A percentile compares a stretch with the other conserved stretches of the same genome.
These are phyloP conservation scores for Cyclotella sp. DNA, from an alignment of 108 stramenopile species.

Conservation along the genomic window DNA sequence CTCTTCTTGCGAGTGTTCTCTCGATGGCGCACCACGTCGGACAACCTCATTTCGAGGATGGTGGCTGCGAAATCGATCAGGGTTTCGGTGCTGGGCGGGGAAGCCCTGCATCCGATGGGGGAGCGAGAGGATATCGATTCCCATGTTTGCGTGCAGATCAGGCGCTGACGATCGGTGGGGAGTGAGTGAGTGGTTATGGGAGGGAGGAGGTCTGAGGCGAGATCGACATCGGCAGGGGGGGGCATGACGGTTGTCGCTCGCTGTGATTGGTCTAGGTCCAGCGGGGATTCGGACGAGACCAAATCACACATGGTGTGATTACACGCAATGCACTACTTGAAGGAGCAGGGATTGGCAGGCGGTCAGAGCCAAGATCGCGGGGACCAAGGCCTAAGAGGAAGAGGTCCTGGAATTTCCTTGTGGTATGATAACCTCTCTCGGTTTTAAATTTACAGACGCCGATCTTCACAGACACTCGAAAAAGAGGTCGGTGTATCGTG, in stretches of 20 bases:
- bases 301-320: constrained; percentile 1
- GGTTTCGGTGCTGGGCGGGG: constrained; percentile 31
- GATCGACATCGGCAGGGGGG: neutral
- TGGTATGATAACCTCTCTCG: too few relatives aligned
- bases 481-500: too few relatives aligned
- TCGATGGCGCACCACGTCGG: constrained; percentile 45
- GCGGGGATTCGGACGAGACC: neutral
- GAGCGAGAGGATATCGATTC: constrained; percentile 28
- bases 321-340: neutral
- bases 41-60: constrained; percentile 41
- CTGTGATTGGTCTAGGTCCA: neutral
- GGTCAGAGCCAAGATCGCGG: neutral
- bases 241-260: neutral
- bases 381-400: neutral
- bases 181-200: constrained; percentile 32
- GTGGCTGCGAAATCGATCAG: constrained; percentile 36
- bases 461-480: too few relatives aligned
- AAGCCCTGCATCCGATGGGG: constrained; percentile 15
- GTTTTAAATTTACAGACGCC: too few relatives aligned
- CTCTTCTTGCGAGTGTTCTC: constrained; percentile 1
- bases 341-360: neutral
- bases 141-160: constrained; percentile 36
- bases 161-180: constrained; percentile 26
- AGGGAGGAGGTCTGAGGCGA: neutral
- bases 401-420: too few relatives aligned